Base-by-base conservation (phyloP, 2,329 filamentous ascomycete species). In the Colletotrichum sp. region DNA sequence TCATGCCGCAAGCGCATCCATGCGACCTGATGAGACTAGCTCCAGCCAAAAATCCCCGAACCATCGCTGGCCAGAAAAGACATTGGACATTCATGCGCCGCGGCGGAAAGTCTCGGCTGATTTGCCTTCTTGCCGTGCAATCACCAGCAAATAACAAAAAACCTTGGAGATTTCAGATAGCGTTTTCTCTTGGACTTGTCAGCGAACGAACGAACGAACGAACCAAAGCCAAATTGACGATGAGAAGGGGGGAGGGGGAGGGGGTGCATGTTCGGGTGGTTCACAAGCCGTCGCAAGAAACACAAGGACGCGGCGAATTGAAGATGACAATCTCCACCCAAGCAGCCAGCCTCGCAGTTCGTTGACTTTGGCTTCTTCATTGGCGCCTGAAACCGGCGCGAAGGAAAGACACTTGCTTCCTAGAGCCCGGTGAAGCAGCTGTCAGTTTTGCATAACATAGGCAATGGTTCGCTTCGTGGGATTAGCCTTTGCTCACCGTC, bases 1-100 rank as follows among this genome's bases (percentile, higher is more conserved):
- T 67, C 18, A 75, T 68, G 62, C 64, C 38, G 65, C 70, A 69
- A 43, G 64, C 73, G 64, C 58, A 75, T 56, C 71, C 73, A 75
- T 75, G 73, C 58, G 38, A 68, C n/a, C 58, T 30, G n/a, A 43
- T 43, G 59, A 75, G 58, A 61, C 55, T 67, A 67, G 43, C 28
- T 63, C 43, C 43, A 61, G 38, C 38, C 8, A 21, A 26, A 58
- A 52, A 73, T 62, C 32, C 56, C 64, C 63, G 48, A 73, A 52
- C 38, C 48, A 34, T 69, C 59, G 28, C 43, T 21, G 43, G 43
- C n/a, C 28, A 14, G 8, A 34, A 18, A 30, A 24, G 64, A 64
- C 69, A 38, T 70, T 74, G 58, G 70, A 74, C 55, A 55, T 76
- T 64, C 70, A 76, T 74, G 64, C 73, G 26, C 32, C 34, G 28